Evolutionary conservation across 306 rosid genomes (phyloP).

Genomic region (Vicia villosa): DNA sequence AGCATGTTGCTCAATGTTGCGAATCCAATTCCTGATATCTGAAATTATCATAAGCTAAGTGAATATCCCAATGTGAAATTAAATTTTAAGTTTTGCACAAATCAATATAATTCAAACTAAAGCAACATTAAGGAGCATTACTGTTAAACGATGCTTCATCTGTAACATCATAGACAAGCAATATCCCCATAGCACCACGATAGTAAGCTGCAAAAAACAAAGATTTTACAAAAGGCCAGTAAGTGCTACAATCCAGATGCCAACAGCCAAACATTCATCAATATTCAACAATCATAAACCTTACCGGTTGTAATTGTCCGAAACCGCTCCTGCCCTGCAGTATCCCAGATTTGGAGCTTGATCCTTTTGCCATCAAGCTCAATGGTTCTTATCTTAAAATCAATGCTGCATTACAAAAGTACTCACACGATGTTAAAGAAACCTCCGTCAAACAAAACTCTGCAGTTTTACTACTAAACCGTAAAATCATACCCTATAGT

Average conservation of each 20-base stretch:
- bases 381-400: slow-evolving; percentile 95
- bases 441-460: slow-evolving; percentile 22
- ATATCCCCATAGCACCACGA: slow-evolving; percentile 98
- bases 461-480: slow-evolving; percentile 23
- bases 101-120: slow-evolving; percentile 27
- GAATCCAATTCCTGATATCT: slow-evolving; percentile 98
- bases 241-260: slow-evolving; percentile 19
- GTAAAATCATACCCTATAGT: slow-evolving; percentile 75
- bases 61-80: slow-evolving; percentile 25
- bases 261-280: background rate
- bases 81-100: slow-evolving; percentile 25
- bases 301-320: slow-evolving; percentile 97
- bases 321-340: slow-evolving; percentile 97
- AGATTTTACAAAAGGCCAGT: background rate
- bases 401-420: slow-evolving; percentile 67
- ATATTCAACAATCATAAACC: slow-evolving; percentile 28
- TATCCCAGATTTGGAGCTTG: slow-evolving; percentile 98
- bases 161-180: slow-evolving; percentile 93
- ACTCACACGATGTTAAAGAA: slow-evolving; percentile 23
- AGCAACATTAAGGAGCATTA: slow-evolving; percentile 40
- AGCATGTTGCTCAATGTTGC: slow-evolving; percentile 98
- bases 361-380: slow-evolving; percentile 95
- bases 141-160: slow-evolving; percentile 98
- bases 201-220: slow-evolving; percentile 73
- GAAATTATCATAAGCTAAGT: slow-evolving; percentile 38